Evolutionary conservation across 441 rosid genomes (phyloP).

Genomic region (Gossypium aridum): DNA sequence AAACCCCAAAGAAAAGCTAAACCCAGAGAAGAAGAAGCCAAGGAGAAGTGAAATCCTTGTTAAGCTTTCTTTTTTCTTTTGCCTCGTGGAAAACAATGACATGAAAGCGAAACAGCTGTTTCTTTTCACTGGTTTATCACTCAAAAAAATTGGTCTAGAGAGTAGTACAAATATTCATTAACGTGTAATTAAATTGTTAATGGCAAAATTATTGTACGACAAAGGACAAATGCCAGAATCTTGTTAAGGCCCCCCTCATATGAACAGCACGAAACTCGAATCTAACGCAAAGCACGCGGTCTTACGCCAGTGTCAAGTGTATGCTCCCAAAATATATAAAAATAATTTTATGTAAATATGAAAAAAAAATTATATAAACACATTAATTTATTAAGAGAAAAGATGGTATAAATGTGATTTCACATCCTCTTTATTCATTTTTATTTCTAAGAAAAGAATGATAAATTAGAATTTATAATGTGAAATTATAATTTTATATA

Average conservation of each 20-base stretch:
- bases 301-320: not conserved
- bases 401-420: too few relatives aligned
- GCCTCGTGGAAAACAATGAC: conserved; percentile 18
- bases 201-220: not conserved
- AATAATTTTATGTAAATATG: not conserved
- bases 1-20: not conserved
- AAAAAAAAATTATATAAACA: not conserved
- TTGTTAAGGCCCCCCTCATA: not conserved
- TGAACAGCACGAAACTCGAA: not conserved
- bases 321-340: not conserved
- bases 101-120: not conserved
- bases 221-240: not conserved
- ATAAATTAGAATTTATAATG: too few relatives aligned
- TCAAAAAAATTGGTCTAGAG: not conserved
- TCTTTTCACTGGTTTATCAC: not conserved
- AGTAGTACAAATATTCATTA: not conserved
- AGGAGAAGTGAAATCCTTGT: not conserved
- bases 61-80: not conserved
- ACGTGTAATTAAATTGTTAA: not conserved
- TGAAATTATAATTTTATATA: accelerated
- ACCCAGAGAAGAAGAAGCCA: conserved; percentile 4
- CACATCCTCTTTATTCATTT: too few relatives aligned
- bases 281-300: not conserved
- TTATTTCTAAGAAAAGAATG: too few relatives aligned
- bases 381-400: not conserved